Evolutionary conservation across 2,329 filamentous ascomycete genomes (phyloP), one percentile per base, ranked within the genome.

Genomic region (Atkinsonella hypoxylon): DNA sequence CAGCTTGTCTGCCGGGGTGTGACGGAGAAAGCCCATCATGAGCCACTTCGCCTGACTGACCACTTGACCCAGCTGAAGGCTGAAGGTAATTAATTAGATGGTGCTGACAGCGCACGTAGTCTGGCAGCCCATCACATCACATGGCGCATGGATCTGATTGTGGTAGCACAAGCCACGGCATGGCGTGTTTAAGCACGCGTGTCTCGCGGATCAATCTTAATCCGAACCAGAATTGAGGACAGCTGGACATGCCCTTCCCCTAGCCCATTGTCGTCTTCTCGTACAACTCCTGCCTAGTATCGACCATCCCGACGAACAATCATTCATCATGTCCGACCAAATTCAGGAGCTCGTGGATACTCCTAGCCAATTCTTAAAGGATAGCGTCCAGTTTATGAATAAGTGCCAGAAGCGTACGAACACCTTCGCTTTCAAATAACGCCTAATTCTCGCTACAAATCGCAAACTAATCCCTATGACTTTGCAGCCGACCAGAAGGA

Each of bases 271-370:
- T 22, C 45, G 32, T 41, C 38, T 20, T 22, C 47, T 5, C 20
- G 10, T 20, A 41, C 30, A 34, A 43, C 45, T 15, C 45, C 26
- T 36, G 5, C 26, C 30, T 20, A n/a, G n/a, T n/a, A 39, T 36
- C 43, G 6, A 17, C 34, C 13, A 20, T 8, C 36, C 41, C 42
- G 30, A 44, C 32, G 6, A 31, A 20, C 41, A 6, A 44, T n/a
- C 11, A 5, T 9, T 55, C 66, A 70, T 59, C 64, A 81, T 82
- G 78, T 76, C 81, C 67, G 83, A 85, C 65, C 77, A 83, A 66
- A 67, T 86, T 60, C 81, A 85, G 67, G 81, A 86, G 64, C 71
- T 87, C 61, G 76, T 85, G 64, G 83, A 87, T 58, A 76, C 82
- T 64, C 81, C 81, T 59, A 72, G 73, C 64, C 79, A 84, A 68